Evolutionary conservation across 2,329 filamentous ascomycete species (phyloP), one percentile per base, ranked within the genome.

Genomic region (Thelonectria olida): DNA sequence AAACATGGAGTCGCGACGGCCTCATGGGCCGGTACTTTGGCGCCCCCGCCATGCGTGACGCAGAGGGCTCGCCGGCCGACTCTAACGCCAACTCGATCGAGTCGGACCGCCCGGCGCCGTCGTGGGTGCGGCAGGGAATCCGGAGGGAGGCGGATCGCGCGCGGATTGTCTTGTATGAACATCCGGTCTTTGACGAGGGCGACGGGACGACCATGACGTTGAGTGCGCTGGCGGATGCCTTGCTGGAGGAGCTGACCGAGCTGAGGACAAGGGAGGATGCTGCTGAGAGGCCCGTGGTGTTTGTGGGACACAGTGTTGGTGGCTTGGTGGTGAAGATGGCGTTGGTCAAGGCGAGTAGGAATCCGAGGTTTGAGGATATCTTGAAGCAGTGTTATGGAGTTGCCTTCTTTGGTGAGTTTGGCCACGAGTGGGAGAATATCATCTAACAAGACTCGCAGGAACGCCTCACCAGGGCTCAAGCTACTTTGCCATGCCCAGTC

Each of bases 401-500:
- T 47, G 85, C 84, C 0, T 89, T 89, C 64, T 85, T 88, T 69
- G 81, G 85, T 86, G 64, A 76, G 79, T 62, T 78, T 7, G 28
- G 10, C 4, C 25, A n/a, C n/a, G n/a, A n/a, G n/a, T n/a, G 25
- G 25, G 3, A 9, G 9, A 28, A 1, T 9, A 19, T 4, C 3
- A 25, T 44, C 68, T 71, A 10, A 71, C 20, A 3, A 12, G 2
- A 1, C 9, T 23, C 20, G 5, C 34, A 86, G 84, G 81, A 17
- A 86, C 86, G 1, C 87, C 87, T 0, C 87, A 90, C 66, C 85
- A 85, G 17, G 87, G 87, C 3, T 89, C 87, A 0, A 88, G 83
- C 42, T 89, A 89, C 68, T 79, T 89, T 64, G 86, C 86, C 2
- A 87, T 86, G 77, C 79, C 79, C 0, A 82, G 82, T 42, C 80